Evolutionary conservation across 371 early-diverging fungal species (phyloP).

Genomic region (Mucor racemosus): DNA sequence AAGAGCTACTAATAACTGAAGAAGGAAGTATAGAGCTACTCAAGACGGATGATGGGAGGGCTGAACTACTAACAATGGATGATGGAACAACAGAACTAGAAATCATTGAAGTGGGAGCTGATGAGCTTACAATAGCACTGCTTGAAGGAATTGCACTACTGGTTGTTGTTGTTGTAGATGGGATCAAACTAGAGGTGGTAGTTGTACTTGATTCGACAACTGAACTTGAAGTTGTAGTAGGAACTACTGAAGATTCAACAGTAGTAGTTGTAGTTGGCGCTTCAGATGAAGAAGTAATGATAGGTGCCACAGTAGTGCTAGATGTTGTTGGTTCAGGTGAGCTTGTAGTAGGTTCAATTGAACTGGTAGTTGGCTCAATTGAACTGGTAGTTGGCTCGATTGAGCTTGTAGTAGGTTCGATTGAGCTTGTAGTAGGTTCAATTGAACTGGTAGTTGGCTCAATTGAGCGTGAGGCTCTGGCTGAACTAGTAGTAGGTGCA

Average conservation of each 20-base stretch:
- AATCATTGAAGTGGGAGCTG: not conserved
- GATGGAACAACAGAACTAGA: not conserved
- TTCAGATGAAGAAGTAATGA: not conserved
- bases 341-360: not conserved
- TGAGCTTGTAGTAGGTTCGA: not conserved
- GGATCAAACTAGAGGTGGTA: not conserved
- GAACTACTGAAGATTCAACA: not conserved
- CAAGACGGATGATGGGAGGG: not conserved
- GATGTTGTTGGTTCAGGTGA: not conserved
- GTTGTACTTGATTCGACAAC: not conserved
- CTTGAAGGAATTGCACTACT: not conserved
- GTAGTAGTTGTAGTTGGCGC: slow-evolving; percentile 6
- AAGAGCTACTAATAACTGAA: not conserved
- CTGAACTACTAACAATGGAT: not conserved
- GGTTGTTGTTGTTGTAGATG: slow-evolving; percentile 2
- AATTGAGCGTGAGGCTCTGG: not conserved
- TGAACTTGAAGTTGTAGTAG: not conserved
- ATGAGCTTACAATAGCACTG: not conserved
- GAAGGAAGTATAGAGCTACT: not conserved
- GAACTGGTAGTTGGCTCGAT: not conserved
- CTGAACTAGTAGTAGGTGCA: not conserved
- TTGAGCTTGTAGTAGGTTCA: no score
- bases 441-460: no score
- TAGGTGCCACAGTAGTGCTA: not conserved
- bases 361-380: not conserved